Evolutionary conservation across 345 rosid species (phyloP).

Genomic region (Cochlearia excelsa): DNA sequence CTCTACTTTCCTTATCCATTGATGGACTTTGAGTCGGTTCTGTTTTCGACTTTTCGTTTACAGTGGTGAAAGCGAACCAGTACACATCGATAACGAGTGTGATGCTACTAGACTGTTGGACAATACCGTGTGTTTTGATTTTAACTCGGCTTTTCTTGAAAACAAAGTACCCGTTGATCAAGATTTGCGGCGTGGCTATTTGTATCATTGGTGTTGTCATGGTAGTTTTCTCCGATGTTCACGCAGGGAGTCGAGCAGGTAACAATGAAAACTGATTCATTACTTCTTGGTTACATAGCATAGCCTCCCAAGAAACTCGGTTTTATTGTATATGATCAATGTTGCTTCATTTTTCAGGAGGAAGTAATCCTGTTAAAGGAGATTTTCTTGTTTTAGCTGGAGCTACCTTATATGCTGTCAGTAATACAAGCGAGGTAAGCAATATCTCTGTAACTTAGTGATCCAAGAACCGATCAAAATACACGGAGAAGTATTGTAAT

Average conservation of each 20-base stretch:
- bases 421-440: constrained; percentile 72
- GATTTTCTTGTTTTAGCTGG: constrained; percentile 69
- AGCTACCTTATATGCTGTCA: constrained; percentile 63
- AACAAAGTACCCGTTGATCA: constrained; percentile 74
- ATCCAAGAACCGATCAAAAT: not conserved
- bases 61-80: constrained; percentile 95
- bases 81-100: constrained; percentile 83
- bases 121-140: constrained; percentile 81
- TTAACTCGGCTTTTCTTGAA: constrained; percentile 75
- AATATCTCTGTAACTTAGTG: not conserved
- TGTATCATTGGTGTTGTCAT: constrained; percentile 78
- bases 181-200: constrained; percentile 68
- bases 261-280: constrained; percentile 9
- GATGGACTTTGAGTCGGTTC: not conserved
- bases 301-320: not conserved
- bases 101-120: constrained; percentile 95
- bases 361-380: constrained; percentile 64
- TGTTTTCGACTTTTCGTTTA: constrained; percentile 11
- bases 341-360: constrained; percentile 42
- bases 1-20: no score
- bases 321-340: not conserved
- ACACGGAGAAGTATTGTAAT: not conserved
- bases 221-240: constrained; percentile 94
- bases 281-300: not conserved
- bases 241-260: constrained; percentile 70